Base-by-base conservation (phyloP, 306 rosid genomes). In the Vigna reflexopilosa region DNA sequence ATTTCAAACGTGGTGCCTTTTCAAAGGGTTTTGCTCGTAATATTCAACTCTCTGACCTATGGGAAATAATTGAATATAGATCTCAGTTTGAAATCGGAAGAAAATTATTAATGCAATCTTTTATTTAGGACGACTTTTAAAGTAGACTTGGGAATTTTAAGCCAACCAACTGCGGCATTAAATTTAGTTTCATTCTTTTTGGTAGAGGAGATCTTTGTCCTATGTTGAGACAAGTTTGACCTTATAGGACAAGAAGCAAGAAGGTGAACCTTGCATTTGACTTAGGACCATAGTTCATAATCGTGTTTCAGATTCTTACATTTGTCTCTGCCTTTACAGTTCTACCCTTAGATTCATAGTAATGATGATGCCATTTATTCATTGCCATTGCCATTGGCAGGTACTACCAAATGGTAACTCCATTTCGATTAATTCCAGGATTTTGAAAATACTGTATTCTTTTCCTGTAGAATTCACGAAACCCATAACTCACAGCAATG, bases 371-470 rank as follows among this genome's bases (percentile, higher is more conserved):
- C 51, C 74, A 70, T n/a, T 56, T 2, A 24, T 24, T 2, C 34
- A 30, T 30, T 30, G 9, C 45, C 45, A 40, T 40, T 8, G 45
- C 11, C 45, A 40, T 34, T 12, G 38, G 52, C 65, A 72, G 47
- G 67, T 66, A 44, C 44, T 52, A 26, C 5, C 47, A 54, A 77
- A 78, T 54, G 26, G 79, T 61, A 81, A 56, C 69, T 62, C 80
- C 82, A 45, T 82, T 86, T 72, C 44, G 2, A 80, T 83, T 75
- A 77, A 80, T 40, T 70, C 17, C 84, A 72, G 24, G 55, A 81
- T 67, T 47, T 73, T 32, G 80, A 55, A 50, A 78, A 78, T 77
- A 50, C 73, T 24, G 49, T 16, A 49, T 48, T 51, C 52, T 67
- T 66, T 70, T 62, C 67, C 49, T 17, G 9, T 57, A 54, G 47